Evolutionary conservation across 768 basidiomycete species (phyloP).

Genomic region (Kwoniella dejecticola): DNA sequence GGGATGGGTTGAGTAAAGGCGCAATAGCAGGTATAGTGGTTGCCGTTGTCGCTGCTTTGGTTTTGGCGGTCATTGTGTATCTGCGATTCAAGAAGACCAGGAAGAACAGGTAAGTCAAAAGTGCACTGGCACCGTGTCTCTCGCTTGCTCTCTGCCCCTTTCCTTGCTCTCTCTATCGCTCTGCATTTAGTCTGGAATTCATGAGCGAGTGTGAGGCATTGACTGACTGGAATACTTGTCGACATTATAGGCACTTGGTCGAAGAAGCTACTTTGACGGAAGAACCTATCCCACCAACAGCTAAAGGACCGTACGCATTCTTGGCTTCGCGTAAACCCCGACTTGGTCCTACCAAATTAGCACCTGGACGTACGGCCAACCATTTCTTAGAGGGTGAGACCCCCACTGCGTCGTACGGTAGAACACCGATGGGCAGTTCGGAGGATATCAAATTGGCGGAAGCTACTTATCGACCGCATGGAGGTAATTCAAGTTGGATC

Average conservation of each 20-base stretch:
- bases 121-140: too few relatives aligned
- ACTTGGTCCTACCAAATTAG: conserved; percentile 32
- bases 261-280: conserved; percentile 13
- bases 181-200: too few relatives aligned
- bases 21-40: conserved; percentile 47
- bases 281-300: conserved; percentile 8
- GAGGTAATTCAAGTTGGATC: conserved; percentile 17
- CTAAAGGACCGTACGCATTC: conserved; percentile 19
- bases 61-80: conserved; percentile 18
- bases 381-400: conserved; percentile 41
- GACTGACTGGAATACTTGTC: not conserved
- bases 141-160: too few relatives aligned
- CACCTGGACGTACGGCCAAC: conserved; percentile 32
- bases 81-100: conserved; percentile 24
- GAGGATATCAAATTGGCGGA: conserved; percentile 14
- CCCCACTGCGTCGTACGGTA: conserved; percentile 11
- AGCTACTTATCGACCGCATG: conserved; percentile 17
- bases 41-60: conserved; percentile 28
- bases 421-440: conserved; percentile 1
- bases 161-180: too few relatives aligned
- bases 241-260: not conserved
- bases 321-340: conserved; percentile 23
- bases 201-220: too few relatives aligned
- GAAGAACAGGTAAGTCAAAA: conserved; percentile 24
- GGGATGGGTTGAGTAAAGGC: conserved; percentile 26